phyloP scores from a whole-genome alignment of 371 early-diverging fungal species.

The Synchytrium microbalum region DNA sequence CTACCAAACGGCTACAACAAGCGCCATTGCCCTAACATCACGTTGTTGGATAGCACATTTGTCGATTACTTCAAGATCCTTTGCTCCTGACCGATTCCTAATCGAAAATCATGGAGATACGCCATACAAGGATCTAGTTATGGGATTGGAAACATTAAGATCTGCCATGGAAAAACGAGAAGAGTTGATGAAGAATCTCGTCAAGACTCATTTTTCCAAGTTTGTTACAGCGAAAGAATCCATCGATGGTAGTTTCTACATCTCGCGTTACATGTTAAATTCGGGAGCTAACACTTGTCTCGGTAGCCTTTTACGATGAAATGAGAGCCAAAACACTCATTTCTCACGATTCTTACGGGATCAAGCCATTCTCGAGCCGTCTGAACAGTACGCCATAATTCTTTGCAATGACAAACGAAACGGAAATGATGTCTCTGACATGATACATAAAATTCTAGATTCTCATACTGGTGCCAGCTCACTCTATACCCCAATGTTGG shows the following conservation, averaged over 20 bases:
- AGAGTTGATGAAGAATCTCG: slow-evolving; percentile 76
- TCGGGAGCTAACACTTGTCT: background rate
- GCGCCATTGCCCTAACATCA: too few species aligned
- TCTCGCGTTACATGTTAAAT: background rate
- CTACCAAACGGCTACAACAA: too few species aligned
- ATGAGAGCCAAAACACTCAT: slow-evolving; percentile 78
- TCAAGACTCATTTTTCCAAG: slow-evolving; percentile 90
- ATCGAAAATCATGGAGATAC: slow-evolving; percentile 76
- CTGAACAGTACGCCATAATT: slow-evolving; percentile 38
- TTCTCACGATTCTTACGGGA: slow-evolving; percentile 71
- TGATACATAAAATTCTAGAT: too few species aligned
- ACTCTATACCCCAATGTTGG: slow-evolving; percentile 83
- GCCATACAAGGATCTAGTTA: slow-evolving; percentile 66
- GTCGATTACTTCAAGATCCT: slow-evolving; percentile 53
- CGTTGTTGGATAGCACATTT: slow-evolving; percentile 12
- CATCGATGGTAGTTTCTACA: slow-evolving; percentile 62
- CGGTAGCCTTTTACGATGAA: slow-evolving; percentile 74
- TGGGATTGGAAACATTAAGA: slow-evolving; percentile 63
- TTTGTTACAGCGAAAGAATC: slow-evolving; percentile 93
- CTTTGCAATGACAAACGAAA: too few species aligned
- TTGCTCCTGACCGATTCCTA: slow-evolving; percentile 72
- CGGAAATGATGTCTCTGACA: too few species aligned
- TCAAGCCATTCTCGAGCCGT: slow-evolving; percentile 50
- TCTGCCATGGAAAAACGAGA: slow-evolving; percentile 70
- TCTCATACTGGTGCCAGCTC: slow-evolving; percentile 62